A percentile compares a stretch with the other conserved stretches of the same genome.
Conservation (phyloP, 495 filamentous ascomycete genomes). For the Rhypophila decipiens region DNA sequence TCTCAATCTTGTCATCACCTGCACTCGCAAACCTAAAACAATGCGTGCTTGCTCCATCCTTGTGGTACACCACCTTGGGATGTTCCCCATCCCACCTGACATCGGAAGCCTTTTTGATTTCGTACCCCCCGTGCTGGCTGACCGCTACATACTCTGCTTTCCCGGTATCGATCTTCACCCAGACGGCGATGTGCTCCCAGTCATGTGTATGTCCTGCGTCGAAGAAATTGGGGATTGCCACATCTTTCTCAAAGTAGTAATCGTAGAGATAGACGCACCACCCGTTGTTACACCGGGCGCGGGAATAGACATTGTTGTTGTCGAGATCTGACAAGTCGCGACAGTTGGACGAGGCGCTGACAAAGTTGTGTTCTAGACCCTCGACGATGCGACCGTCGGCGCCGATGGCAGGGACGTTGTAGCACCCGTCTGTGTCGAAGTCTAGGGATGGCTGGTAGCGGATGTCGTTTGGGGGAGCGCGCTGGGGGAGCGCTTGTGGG, state of each 20-base stretch:
- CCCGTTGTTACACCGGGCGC: slow-evolving; percentile 38
- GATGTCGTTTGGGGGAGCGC: slow-evolving; percentile 34
- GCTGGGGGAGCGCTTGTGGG: slow-evolving; percentile 32
- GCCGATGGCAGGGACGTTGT: slow-evolving; percentile 40
- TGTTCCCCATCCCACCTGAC: slow-evolving; percentile 38
- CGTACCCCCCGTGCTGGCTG: slow-evolving; percentile 34
- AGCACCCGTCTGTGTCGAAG: slow-evolving; percentile 42
- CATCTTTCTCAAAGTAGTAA: slow-evolving; percentile 46
- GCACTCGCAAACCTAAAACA: slow-evolving; percentile 36
- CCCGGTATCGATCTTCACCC: slow-evolving; percentile 26
- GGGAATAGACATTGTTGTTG: slow-evolving; percentile 43
- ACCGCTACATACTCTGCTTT: slow-evolving; percentile 28
- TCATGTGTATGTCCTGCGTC: slow-evolving; percentile 36
- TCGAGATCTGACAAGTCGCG: slow-evolving; percentile 32
- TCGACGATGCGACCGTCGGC: slow-evolving; percentile 29
- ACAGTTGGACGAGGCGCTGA: slow-evolving; percentile 27
- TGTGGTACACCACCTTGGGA: slow-evolving; percentile 41
- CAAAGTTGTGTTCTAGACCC: slow-evolving; percentile 29
- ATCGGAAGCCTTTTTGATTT: slow-evolving; percentile 21
- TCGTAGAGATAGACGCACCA: slow-evolving; percentile 42
- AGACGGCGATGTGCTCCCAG: slow-evolving; percentile 44
- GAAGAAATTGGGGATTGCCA: slow-evolving; percentile 24
- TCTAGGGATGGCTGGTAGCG: slow-evolving; percentile 39
- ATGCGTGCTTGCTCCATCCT: slow-evolving; percentile 35
- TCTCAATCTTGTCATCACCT: slow-evolving; percentile 35